Base-by-base conservation (phyloP, 768 basidiomycete genomes). In the Leccinum sublutescens region DNA sequence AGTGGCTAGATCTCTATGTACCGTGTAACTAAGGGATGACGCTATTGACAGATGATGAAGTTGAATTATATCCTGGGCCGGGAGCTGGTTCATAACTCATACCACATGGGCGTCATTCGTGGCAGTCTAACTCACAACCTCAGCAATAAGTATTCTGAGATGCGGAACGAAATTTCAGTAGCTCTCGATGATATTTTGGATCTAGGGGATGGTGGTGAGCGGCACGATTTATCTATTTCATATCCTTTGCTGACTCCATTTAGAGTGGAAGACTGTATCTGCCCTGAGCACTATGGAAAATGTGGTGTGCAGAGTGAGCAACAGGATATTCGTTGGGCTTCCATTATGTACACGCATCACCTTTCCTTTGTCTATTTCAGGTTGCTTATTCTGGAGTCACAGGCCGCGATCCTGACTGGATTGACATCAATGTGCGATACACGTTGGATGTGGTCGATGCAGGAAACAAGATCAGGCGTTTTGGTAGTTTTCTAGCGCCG, bases 181-280 rank as follows among this genome's bases (percentile, higher is more conserved):
- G 74, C 83, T 3, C 78, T 82, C 57, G 64, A 68, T 9, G 77
- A 78, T 7, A 64, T 69, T 31, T 70, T 84, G n/a, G 57, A 60
- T 25, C 58, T 63, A 21, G 57, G 17, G 55, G 62, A 38, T 36
- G 38, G 63, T 17, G 68, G 67, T 66, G 31, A 56, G 56, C 9
- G 48, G 48, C 15, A 50, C 14, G 19, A 15, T 29, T 29, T 29
- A 0, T 23, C 29, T 29, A 9, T 29, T 29, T 29, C 29, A 2
- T 8, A 27, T 27, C 27, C 29, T 29, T 29, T 29, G 29, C 29
- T 29, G 29, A 29, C 29, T 29, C 29, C 9, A 29, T 29, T 29
- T 29, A 29, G 29, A 29, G 29, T 29, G 29, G 29, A 29, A 29
- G 29, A 29, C 29, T 29, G 29, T 29, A 29, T 29, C 29, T 29